phyloP scores from a whole-genome alignment of 1,139 yeast genomes.

The Scheffersomyces stambukii region DNA sequence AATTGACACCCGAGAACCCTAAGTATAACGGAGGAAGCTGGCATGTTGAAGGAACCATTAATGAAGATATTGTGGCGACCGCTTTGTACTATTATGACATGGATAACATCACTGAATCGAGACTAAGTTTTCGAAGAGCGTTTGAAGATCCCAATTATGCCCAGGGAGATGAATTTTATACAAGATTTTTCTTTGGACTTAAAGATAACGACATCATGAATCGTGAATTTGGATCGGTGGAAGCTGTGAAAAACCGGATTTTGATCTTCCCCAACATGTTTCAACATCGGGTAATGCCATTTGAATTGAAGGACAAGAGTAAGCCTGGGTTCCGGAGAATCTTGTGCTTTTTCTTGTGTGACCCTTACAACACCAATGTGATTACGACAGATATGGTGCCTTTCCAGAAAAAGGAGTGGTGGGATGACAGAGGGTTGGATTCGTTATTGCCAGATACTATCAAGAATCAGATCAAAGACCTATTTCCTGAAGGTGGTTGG shows the following conservation, averaged over 20 bases:
- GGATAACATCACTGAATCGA: conserved; percentile 36
- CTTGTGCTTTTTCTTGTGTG: conserved; percentile 37
- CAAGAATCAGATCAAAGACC: conserved; percentile 8
- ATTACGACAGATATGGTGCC: conserved; percentile 31
- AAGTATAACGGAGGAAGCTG: conserved; percentile 39
- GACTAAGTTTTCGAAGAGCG: conserved; percentile 27
- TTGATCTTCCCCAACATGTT: conserved; percentile 36
- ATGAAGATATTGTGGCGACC: conserved; percentile 43
- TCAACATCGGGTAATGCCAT: conserved; percentile 40
- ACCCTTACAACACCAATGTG: conserved; percentile 30
- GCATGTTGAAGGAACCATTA: conserved; percentile 44
- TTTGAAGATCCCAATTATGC: conserved; percentile 34
- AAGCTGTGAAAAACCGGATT: conserved; percentile 23
- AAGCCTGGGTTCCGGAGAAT: conserved; percentile 39
- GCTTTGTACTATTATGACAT: conserved; percentile 39
- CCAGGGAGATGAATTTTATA: conserved; percentile 27
- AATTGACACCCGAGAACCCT: conserved; percentile 40
- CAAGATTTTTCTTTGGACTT: conserved; percentile 24
- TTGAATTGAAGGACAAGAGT: conserved; percentile 29
- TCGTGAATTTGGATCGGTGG: conserved; percentile 20
- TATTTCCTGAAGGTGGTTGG: conserved; percentile 11
- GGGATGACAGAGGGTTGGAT: conserved; percentile 17
- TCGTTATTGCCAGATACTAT: conserved; percentile 11
- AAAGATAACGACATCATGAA: conserved; percentile 23
- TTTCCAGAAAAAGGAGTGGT: conserved; percentile 40